Base-by-base conservation (phyloP, 2,329 filamentous ascomycete species). In the Aspergillus viridinutans region DNA sequence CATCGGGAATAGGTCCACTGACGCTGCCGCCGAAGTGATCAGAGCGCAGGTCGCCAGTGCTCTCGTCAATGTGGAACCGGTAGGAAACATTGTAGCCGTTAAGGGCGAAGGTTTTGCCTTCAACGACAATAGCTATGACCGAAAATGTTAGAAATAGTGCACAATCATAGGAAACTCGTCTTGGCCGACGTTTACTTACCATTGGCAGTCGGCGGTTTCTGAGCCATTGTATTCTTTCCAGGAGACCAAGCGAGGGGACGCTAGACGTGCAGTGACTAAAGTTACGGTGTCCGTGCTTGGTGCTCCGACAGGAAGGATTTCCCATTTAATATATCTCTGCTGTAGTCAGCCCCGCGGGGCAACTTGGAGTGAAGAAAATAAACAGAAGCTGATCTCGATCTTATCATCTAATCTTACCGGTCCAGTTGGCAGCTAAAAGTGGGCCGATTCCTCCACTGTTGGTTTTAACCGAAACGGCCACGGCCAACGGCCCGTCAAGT, bases 11-110 rank as follows among this genome's bases (percentile, higher is more conserved):
- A 17, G 81, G 77, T 51, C 85, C 85, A 2, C 78, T 78, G 3
- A 81, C 75, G 1, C 76, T 77, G 12, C 79, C 83, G 45, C 85
- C 85, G 60, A 85, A 88, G 64, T 87, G 85, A 62, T 87, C 84
- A 0, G 81, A 79, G 17, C 83, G 68, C 40, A 88, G 75, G 54
- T 88, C 84, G 3, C 81, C 79, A 0, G 80, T 82, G 8, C 65
- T 67, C 3, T 78, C 71, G 59, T 87, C 81, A 48, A 86, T 83
- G 60, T 87, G 85, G 67, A 88, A 86, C 47, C 83, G 81, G 64
- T 88, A 87, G 1, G 84, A 86, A 29, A 85, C 76, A 60, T 77
- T 75, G 49, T 81, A 72, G 26, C 81, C 83, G 29, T 83, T 83
- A 49, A 87, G 74, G 1, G 82, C 78, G 61, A 87, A 87, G 17